Evolutionary conservation across 2,329 filamentous ascomycete genomes (phyloP).

Genomic region (Diaporthe destruens): DNA sequence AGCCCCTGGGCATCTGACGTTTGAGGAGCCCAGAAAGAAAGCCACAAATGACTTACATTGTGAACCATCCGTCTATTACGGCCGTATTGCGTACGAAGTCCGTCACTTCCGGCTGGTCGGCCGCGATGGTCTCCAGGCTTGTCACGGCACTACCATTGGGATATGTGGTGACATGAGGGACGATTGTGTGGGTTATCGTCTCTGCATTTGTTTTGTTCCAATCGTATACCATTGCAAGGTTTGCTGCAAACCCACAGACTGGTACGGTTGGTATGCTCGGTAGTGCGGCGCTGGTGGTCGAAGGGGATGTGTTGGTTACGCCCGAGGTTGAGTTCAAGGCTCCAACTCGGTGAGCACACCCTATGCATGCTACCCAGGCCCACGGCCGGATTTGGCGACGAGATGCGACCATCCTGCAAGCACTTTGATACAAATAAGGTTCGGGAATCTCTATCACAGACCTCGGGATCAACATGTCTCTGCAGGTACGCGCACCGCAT

Average conservation of each 20-base stretch:
- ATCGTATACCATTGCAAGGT: slow-evolving; percentile 17
- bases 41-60: background rate
- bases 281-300: background rate
- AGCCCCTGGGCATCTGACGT: background rate
- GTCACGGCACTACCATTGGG: slow-evolving; percentile 15
- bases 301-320: background rate
- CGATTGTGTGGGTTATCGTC: slow-evolving; percentile 26
- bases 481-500: slow-evolving; percentile 20
- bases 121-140: slow-evolving; percentile 19
- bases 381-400: slow-evolving; percentile 8
- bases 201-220: slow-evolving; percentile 29
- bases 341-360: slow-evolving; percentile 5
- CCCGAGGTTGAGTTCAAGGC: slow-evolving; percentile 21
- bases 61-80: slow-evolving; percentile 25
- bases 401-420: slow-evolving; percentile 5
- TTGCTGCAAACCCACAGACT: slow-evolving; percentile 17
- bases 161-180: slow-evolving; percentile 31
- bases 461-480: background rate
- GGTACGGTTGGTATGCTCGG: background rate
- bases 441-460: slow-evolving; percentile 11
- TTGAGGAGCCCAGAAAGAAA: too few relatives aligned
- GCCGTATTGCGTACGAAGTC: slow-evolving; percentile 21
- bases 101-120: slow-evolving; percentile 3
- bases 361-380: slow-evolving; percentile 24
- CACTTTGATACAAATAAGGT: background rate